Evolutionary conservation across 1,284 basidiomycete genomes (phyloP), one percentile per base, ranked within the genome.

Genomic region (Afroboletus lepidellus): DNA sequence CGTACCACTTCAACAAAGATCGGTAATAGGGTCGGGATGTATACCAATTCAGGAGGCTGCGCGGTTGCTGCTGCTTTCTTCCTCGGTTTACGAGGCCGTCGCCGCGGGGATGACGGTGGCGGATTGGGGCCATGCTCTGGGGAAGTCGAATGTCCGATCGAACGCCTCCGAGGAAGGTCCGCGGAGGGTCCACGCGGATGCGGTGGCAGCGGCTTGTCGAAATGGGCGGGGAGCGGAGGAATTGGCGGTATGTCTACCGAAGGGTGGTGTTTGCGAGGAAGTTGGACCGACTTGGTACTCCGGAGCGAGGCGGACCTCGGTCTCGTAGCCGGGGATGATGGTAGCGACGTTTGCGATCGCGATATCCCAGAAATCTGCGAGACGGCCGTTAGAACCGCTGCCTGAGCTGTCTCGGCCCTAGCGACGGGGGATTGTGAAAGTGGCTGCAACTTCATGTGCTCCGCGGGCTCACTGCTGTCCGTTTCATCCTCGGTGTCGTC

Each of bases 1-100:
- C 85, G 68, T 59, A 95, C 93, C 77, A 95, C 84, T 72, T 97
- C 94, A 42, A 89, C 81, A 67, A 97, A 97, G 25, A 98, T 63
- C 1, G 94, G 92, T 32, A 94, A 74, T 23, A 98, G 67, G 55
- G 83, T 78, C 21, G 89, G 85, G 52, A 97, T 82, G 59, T 87
- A 79, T 52, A 77, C 75, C 47, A 98, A 75, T 53, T 91, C 84
- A 1, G 96, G 96, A 45, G 87, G 83, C 57, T 84, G 80, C 37
- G 91, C 71, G 3, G 72, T 64, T 38, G 76, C 67, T 2, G 74
- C 69, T 39, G 71, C 72, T 49, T 71, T 75, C 67, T 75, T 77
- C 67, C 74, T 77, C 55, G 44, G 30, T 36, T 57, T 65, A 21
- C 27, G 63, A 34, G 50, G 47, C 15, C 51, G 44, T 44, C 41